These are phyloP conservation scores for Drosera spatulata DNA, from an alignment of 179 eudicot genomes.

Conservation along the genomic window DNA sequence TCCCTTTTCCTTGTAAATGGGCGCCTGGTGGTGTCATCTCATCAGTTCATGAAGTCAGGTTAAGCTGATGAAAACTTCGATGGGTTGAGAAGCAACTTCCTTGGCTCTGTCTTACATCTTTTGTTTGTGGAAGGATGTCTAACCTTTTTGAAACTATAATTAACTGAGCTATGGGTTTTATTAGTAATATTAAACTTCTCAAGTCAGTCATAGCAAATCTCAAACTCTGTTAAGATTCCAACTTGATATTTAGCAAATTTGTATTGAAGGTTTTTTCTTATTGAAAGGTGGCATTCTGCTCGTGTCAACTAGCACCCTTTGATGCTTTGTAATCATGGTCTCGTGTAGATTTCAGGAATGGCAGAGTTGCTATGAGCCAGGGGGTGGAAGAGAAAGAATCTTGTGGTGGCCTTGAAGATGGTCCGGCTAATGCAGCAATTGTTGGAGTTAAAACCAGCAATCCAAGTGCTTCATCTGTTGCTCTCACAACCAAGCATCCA, in stretches of 20 bases:
- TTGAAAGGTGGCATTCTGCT: too few relatives aligned
- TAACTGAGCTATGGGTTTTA: neutral
- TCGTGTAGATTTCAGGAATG: slow-evolving; percentile 41
- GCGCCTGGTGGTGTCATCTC: neutral
- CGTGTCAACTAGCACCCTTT: too few relatives aligned
- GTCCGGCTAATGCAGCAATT: slow-evolving; percentile 75
- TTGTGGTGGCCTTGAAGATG: slow-evolving; percentile 53
- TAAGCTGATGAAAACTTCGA: neutral
- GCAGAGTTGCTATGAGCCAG: slow-evolving; percentile 23
- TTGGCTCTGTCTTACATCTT: neutral
- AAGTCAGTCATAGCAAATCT: neutral
- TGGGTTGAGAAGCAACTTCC: neutral
- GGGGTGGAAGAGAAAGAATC: slow-evolving; percentile 35
- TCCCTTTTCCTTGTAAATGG: neutral
- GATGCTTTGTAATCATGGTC: neutral
- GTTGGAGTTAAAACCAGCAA: slow-evolving; percentile 45
- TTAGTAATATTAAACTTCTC: neutral
- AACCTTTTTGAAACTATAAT: neutral
- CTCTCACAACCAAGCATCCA: slow-evolving; percentile 88
- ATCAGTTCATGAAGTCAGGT: neutral
- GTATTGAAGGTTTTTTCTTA: too few relatives aligned
- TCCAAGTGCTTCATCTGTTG: slow-evolving; percentile 41
- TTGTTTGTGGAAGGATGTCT: neutral
- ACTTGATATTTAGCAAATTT: too few relatives aligned
- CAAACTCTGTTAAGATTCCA: too few relatives aligned